A percentile compares a stretch with the other conserved stretches of the same genome.
Evolutionary conservation across 805 yeast species (phyloP).

Genomic region (Saccharomyces jurei): DNA sequence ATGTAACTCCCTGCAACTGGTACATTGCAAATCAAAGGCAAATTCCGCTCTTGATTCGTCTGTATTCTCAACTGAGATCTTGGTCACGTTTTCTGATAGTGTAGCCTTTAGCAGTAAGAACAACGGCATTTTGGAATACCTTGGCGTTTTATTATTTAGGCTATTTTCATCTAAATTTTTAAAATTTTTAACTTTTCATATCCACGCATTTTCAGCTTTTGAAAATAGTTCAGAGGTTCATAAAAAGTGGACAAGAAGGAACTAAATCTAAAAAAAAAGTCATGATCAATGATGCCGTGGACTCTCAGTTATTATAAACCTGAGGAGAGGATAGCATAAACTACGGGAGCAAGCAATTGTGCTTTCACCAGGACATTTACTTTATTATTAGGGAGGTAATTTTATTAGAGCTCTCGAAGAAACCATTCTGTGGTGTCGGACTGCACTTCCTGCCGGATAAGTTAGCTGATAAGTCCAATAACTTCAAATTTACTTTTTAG

Average conservation of each 20-base stretch:
- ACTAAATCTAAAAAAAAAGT: not conserved
- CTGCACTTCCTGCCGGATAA: too few species aligned
- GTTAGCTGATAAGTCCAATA: too few species aligned
- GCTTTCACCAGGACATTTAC: too few species aligned
- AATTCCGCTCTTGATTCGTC: slow-evolving; percentile 60
- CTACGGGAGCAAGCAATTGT: too few species aligned
- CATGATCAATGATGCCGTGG: not conserved
- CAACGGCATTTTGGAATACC: slow-evolving; percentile 1
- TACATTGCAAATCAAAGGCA: slow-evolving; percentile 66
- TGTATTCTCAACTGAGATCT: slow-evolving; percentile 53
- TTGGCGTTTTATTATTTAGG: not conserved
- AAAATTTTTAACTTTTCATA: not conserved
- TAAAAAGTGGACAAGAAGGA: not conserved
- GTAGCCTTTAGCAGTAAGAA: slow-evolving; percentile 22
- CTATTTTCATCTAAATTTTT: not conserved
- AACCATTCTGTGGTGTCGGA: too few species aligned
- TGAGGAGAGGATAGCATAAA: too few species aligned
- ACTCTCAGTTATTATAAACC: too few species aligned
- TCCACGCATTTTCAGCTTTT: not conserved
- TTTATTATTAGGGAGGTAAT: too few species aligned
- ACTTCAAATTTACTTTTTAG: too few species aligned
- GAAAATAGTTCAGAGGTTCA: not conserved
- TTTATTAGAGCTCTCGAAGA: too few species aligned
- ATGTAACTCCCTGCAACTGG: slow-evolving; percentile 71
- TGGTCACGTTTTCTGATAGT: slow-evolving; percentile 41